phyloP scores from a whole-genome alignment of 768 basidiomycete species.

The Russula sp. region DNA sequence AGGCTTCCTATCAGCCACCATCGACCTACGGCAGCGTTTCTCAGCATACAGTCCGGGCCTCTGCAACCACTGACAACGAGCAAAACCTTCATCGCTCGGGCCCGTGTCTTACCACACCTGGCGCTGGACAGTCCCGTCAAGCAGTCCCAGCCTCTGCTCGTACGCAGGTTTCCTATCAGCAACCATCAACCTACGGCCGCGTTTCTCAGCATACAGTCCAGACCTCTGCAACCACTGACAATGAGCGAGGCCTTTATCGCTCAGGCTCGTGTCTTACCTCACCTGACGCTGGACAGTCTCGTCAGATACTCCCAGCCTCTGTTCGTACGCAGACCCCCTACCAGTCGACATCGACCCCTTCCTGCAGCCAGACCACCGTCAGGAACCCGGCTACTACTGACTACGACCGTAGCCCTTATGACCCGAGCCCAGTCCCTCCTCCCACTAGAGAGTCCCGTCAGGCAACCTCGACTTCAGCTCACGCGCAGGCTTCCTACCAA shows the following conservation, averaged over 20 bases:
- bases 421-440: neutral
- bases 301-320: neutral
- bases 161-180: neutral
- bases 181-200: neutral
- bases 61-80: too few relatives aligned
- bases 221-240: too few relatives aligned
- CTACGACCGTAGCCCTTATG: neutral
- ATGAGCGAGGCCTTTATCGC: too few relatives aligned
- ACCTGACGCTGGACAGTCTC: neutral
- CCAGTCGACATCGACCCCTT: neutral
- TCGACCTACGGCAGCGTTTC: neutral
- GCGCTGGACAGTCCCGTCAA: neutral
- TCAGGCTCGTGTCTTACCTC: too few relatives aligned
- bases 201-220: neutral
- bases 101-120: too few relatives aligned
- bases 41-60: too few relatives aligned
- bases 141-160: neutral
- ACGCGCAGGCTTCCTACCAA: neutral
- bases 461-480: neutral
- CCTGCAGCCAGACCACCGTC: neutral
- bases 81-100: too few relatives aligned
- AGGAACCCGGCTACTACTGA: neutral
- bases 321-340: neutral
- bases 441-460: neutral
- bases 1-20: neutral